Evolutionary conservation across 2,329 filamentous ascomycete species (phyloP).

Genomic region (Botrytis deweyae): DNA sequence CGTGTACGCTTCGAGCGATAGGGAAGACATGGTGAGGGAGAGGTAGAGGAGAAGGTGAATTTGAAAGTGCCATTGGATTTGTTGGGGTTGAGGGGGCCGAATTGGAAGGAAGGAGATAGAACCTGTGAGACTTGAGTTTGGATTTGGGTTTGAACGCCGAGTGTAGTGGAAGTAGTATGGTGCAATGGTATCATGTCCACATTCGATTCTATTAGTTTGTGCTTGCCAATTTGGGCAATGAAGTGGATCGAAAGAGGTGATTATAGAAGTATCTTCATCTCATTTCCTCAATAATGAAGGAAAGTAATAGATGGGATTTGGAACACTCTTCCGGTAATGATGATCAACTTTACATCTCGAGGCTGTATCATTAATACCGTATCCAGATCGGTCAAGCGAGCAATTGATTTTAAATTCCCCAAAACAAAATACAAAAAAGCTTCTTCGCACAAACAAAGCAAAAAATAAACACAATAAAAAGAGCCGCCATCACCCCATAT

Average conservation of each 20-base stretch:
- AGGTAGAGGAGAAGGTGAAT: constrained; percentile 43
- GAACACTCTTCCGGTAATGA: background rate
- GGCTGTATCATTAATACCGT: background rate
- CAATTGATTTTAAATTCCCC: background rate
- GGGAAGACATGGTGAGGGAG: constrained; percentile 28
- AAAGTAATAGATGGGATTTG: background rate
- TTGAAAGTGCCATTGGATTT: constrained; percentile 18
- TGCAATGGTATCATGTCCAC: constrained; percentile 38
- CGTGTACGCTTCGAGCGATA: constrained; percentile 37
- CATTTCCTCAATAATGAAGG: constrained; percentile 37
- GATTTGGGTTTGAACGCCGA: constrained; percentile 27
- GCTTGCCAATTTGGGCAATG: background rate
- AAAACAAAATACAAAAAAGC: background rate
- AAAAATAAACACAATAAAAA: background rate
- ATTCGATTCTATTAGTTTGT: constrained; percentile 20
- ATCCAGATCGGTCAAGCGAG: background rate
- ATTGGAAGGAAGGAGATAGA: constrained; percentile 21
- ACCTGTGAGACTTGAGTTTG: constrained; percentile 11
- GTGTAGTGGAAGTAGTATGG: constrained; percentile 14
- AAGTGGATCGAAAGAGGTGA: constrained; percentile 8
- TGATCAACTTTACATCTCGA: background rate
- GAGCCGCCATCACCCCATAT: constrained; percentile 1
- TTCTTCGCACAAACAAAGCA: background rate
- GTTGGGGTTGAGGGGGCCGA: background rate
- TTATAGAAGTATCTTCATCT: constrained; percentile 38